Base-by-base conservation (phyloP, 2,329 filamentous ascomycete species). In the Davidsoniella virescens region DNA sequence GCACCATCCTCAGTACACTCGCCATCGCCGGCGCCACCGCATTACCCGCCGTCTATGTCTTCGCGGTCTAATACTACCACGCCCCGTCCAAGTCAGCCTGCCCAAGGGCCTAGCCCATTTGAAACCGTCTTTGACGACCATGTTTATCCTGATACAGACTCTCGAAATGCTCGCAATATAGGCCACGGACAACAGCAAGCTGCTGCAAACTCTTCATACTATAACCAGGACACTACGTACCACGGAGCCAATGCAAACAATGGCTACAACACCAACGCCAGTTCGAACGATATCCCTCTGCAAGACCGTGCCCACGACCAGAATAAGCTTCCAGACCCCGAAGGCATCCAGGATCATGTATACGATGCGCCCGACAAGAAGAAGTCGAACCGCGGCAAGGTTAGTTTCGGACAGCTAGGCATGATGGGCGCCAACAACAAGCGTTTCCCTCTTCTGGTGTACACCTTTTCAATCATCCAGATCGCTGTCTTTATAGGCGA, bases 401-500 rank as follows among this genome's bases (percentile, higher is more conserved):
- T 78, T 44, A 66, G 70, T n/a, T 68, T 76, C 42, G 75, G 75
- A 48, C 71, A 78, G 62, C 61, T 79, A 49, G 73, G 74, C 52
- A 78, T 79, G 74, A 59, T 79, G 43, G 72, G 73, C 2, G 65
- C 73, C 10, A 65, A 72, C 57, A 69, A 65, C 59, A 75, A 72
- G 60, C 67, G 70, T 54, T 76, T 80, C 48, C 83, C 92, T 0
- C 92, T 84, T 73, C 78, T 94, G 5, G 84, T 87, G 33, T 96
- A 90, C 63, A 65, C 80, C 41, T 75, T 96, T 55, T 85, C 87
- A 2, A 50, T 80, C 26, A 73, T 83, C 10, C 88, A 96, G 63
- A 67, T 92, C 17, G 77, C 71, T 14, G 87, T 96, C 25, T 98
- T 98, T 61, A 84, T 96, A 56, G 87, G 73, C 48, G 87, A 96